Base-by-base conservation (phyloP, 2,329 filamentous ascomycete species). In the Sclerotinia minor region DNA sequence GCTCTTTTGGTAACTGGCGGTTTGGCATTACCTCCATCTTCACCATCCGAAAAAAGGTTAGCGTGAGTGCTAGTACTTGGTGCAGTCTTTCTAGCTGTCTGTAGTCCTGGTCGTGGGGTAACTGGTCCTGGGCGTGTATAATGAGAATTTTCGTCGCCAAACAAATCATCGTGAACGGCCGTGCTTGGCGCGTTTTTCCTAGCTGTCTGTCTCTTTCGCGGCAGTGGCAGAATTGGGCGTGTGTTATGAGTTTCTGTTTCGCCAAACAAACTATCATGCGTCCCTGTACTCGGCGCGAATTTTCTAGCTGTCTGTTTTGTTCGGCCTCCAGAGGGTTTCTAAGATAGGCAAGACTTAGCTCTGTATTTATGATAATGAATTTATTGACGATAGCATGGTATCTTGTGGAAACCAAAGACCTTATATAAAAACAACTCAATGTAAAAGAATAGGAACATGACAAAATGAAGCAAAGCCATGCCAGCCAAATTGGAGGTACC, bases 231-330 rank as follows among this genome's bases (percentile, higher is more conserved):
- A 24, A 61, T 50, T 24, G 29, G 29, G 29, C 58, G 58, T 61
- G 58, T 45, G 24, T 7, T 9, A n/a, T 61, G 45, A 61, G 29
- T 7, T 38, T 21, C 21, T 7, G n/a, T 35, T 49, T 61, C 58
- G 26, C 15, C 58, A 61, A 50, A 63, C 32, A 38, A 55, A 64
- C n/a, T 54, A 29, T 67, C 50, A 55, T 61, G 50, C 35, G 35
- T 35, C 26, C 53, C 19, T 44, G 60, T 49, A 26, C 59, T 65
- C 41, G 26, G 29, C n/a, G 35, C 54, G 6, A 26, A 49, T 57
- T 69, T 67, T 32, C 64, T 68, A n/a, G 68, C 64, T n/a, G 69
- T 68, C 45, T 69, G 64, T 50, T 66, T 70, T 24, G 55, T 64
- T 54, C 38, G 65, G 17, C 7, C 35, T n/a, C 32, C 50, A 35